Base-by-base conservation (phyloP, 306 rosid genomes). In the Quercus ilex region DNA sequence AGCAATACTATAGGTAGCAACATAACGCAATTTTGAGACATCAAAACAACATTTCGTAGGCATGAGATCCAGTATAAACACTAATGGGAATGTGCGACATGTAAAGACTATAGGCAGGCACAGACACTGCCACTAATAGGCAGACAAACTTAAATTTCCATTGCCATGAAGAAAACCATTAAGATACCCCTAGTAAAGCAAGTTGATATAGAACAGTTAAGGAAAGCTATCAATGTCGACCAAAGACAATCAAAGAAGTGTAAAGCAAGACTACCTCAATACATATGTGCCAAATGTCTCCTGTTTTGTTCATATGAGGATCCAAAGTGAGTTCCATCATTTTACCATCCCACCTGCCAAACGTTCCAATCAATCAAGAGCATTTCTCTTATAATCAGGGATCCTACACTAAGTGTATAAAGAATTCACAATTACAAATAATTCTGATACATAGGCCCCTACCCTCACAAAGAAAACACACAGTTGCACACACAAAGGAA, bases 261-360 rank as follows among this genome's bases (percentile, higher is more conserved):
- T 20, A 5, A 49, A 69, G 76, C 79, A 76, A 75, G 4, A n/a
- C 23, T 89, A 95, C 98, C 98, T 93, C 86, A 58, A 95, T 62
- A 77, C 92, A 82, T 62, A 95, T 87, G 88, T 95, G 99, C 99
- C 99, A 95, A 77, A 93, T 82, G 82, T 95, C 97, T 82, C 96
- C 98, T 10, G 99, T 95, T 89, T 88, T 95, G 83, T 95, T 93
- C 82, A 77, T 76, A 67, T 74, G 77, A 80, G 89, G 96, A 88
- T 95, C 94, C 89, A 95, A 87, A 72, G 86, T 82, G 74, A 95
- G 78, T 86, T 91, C 92, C 77, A 81, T 80, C 88, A 82, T 87
- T 89, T 82, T 89, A 83, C 83, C 88, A 64, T 89, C 92, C 71
- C 73, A 28, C 75, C 91, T 35, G 73, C 74, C 90, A 60, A 67